Base-by-base conservation (phyloP, 305 asterid species). In the Fraxinus sp. region DNA sequence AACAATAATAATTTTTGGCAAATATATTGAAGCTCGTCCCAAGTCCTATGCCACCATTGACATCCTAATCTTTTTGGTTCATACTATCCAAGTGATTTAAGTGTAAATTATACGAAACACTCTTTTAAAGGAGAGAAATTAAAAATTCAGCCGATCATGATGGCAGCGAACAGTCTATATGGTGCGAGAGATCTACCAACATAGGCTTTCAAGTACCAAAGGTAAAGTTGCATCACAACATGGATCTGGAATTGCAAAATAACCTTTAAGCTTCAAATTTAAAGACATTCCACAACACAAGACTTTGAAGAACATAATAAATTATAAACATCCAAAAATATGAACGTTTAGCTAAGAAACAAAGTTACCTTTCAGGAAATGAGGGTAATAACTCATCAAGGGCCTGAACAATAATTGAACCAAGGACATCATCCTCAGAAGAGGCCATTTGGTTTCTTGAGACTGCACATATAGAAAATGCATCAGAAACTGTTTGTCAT, bases 321-420 rank as follows among this genome's bases (percentile, higher is more conserved):
- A 62, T 62, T 62, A 20, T 26, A 7, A 62, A 7, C 30, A 62
- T 62, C 6, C 72, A 5, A 62, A 66, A 66, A 66, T 26, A 66
- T 66, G 14, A 26, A 66, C 73, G 11, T 66, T 22, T 3, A 66
- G 73, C 36, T 26, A 66, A 66, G 35, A 22, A 22, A 22, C 33
- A 24, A 64, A 64, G 73, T 66, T 66, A 66, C 73, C 73, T 26
- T 66, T 9, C 73, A 24, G 73, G 73, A 66, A 66, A 66, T 66
- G 73, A 66, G 36, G 73, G 36, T 22, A 66, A 7, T 66, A 66
- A 26, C 32, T 66, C 7, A 14, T 66, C 18, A 66, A 66, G 6
- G 73, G 73, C 73, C 73, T 24, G 73, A 64, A 64, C 14, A 24
- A 64, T 3, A 64, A 64, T 26, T 24, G 73, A 64, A 64, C 73